Base-by-base conservation (phyloP, 306 rosid species). In the Rosa persica region DNA sequence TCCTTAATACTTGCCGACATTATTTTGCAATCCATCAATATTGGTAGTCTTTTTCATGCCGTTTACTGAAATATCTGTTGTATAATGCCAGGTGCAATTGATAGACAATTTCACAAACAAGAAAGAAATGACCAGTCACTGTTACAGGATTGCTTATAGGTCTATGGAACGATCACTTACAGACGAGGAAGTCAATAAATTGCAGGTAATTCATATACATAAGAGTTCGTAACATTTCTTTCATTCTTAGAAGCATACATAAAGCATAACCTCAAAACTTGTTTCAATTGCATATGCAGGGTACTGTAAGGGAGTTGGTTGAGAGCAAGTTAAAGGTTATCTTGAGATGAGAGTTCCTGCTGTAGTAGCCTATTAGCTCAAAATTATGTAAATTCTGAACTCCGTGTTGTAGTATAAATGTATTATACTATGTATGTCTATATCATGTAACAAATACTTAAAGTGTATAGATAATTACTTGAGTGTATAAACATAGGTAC, bases 91-190 rank as follows among this genome's bases (percentile, higher is more conserved):
- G 99, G 99, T 95, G 83, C 89, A 83, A 79, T 73, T 95, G 85
- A 88, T 93, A 70, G 99, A 95, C 96, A 89, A 89, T 79, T 95
- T 93, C 90, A 95, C 97, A 77, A 95, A 91, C 93, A 89, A 91
- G 89, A 89, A 95, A 85, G 99, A 97, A 83, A 85, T 88, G 92
- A 95, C 96, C 78, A 95, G 98, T 80, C 99, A 91, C 74, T 95
- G 99, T 83, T 95, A 93, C 83, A 89, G 97, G 85, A 95, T 95
- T 44, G 86, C 96, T 39, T 95, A 91, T 66, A 88, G 97, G 72
- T 93, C 98, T 40, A 93, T 91, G 98, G 99, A 93, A 81, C 97
- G 97, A 23, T 93, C 98, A 39, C 98, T 95, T 42, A 95, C 99
- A 1, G 97, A 95, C 40, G 99, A 91, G 6, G 99, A 95, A 90